Evolutionary conservation across 192 early-diverging fungal species (phyloP).

Genomic region (Haplosporangium gracile): DNA sequence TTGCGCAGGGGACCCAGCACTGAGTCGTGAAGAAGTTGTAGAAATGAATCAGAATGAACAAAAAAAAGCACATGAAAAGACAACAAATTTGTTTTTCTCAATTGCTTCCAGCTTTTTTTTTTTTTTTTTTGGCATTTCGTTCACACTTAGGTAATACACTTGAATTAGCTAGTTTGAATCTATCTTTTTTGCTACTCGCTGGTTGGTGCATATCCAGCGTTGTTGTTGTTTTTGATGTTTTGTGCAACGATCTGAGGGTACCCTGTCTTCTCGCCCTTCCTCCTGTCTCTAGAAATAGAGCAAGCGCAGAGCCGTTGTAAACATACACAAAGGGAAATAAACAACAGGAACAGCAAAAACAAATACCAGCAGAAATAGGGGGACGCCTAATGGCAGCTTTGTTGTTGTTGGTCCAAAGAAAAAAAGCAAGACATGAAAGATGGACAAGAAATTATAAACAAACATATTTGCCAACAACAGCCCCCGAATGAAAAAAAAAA

Average conservation of each 20-base stretch:
- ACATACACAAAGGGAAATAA: not conserved
- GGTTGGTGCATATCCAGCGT: not conserved
- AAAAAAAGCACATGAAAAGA: too few species aligned
- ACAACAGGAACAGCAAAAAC: not conserved
- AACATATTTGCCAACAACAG: too few species aligned
- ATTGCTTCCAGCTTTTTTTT: not conserved
- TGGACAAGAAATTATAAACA: not conserved
- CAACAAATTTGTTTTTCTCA: too few species aligned
- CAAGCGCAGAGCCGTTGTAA: constrained; percentile 1
- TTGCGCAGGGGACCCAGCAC: too few species aligned
- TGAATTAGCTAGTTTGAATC: not conserved
- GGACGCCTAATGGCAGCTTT: not conserved
- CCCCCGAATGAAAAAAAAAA: too few species aligned
- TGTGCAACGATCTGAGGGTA: constrained; percentile 7
- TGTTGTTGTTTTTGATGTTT: not conserved
- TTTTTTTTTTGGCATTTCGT: not conserved
- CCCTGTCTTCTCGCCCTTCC: not conserved
- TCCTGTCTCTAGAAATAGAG: constrained; percentile 6
- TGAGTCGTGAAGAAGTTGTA: too few species aligned
- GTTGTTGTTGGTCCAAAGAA: constrained; percentile 8
- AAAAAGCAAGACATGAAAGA: not conserved
- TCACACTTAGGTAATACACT: not conserved
- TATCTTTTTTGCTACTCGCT: not conserved
- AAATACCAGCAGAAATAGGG: not conserved
- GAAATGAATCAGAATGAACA: too few species aligned